Evolutionary conservation across 345 rosid genomes (phyloP).

Genomic region (Corymbia maculata): DNA sequence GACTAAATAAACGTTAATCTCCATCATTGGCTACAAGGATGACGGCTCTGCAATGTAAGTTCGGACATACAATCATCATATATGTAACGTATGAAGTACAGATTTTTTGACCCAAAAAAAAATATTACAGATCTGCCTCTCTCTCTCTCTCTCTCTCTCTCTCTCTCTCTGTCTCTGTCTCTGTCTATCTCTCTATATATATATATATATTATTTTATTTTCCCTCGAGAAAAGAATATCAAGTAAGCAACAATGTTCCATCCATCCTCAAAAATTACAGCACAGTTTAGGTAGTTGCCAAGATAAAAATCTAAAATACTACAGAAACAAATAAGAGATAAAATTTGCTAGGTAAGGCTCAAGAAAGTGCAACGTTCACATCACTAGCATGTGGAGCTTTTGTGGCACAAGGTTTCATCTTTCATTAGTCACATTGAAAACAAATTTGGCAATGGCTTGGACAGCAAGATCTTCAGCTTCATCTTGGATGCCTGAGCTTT

Average conservation of each 20-base stretch:
- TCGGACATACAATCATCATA: background rate
- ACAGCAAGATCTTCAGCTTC: slow-evolving; percentile 50
- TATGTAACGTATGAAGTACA: background rate
- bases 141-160: background rate
- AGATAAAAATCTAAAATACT: background rate
- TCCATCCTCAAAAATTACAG: background rate
- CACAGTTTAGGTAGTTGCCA: background rate
- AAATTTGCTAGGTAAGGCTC: background rate
- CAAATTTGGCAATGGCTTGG: slow-evolving; percentile 36
- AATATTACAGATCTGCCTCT: background rate
- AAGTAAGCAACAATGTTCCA: background rate
- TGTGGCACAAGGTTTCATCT: background rate
- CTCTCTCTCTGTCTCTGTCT: no score
- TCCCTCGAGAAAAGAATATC: background rate
- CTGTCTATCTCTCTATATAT: no score
- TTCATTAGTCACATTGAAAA: slow-evolving; percentile 21
- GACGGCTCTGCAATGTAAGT: background rate
- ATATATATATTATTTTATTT: no score
- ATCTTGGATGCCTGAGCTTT: slow-evolving; percentile 44
- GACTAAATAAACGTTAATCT: background rate
- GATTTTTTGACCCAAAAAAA: background rate
- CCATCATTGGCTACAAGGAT: background rate
- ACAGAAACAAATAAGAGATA: background rate
- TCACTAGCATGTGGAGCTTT: background rate
- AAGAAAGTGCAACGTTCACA: background rate